Base-by-base conservation (phyloP, 108 stramenopile species). In the Discostella pseudostelligera region DNA sequence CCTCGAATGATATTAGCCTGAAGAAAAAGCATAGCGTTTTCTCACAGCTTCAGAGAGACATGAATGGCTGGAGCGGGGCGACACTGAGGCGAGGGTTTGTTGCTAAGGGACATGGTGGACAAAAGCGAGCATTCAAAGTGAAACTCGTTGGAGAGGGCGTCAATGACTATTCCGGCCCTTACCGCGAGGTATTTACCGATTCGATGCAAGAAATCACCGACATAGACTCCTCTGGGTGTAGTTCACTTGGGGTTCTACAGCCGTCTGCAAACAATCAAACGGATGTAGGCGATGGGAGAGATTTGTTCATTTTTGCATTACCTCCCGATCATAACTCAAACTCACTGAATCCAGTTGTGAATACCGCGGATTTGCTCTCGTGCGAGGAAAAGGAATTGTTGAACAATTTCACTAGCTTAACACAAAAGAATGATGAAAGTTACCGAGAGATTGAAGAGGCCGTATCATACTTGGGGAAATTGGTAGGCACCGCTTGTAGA, bases 151-250 rank as follows among this genome's bases (percentile, higher is more conserved):
- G 97, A 13, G 98, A 99, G 74, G 98, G 98, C 7, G 98, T 97
- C 22, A 96, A 99, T 73, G 98, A 99, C 74, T 97, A 99, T 67
- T 96, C 96, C 8, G 98, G 98, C 17, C 98, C 98, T 0, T 97
- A 97, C 59, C 84, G 98, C 25, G 97, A 96, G 63, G 80, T 94
- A 24, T 99, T 97, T 67, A 92, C 96, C 1, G 97, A 97, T 59
- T 90, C 96, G 0, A 73, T 95, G 9, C 67, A 73, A 14, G 98
- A 99, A 75, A 70, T 95, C 19, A 73, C 87, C 28, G 63, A 84
- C 28, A 14, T 85, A 36, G 80, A 62, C 45, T 14, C 32, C 13
- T 39, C 42, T 9, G 84, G 86, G n/a, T 45, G 53, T 12, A 88
- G 85, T 48, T 62, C 79, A 9, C 81, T 89, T 24, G 88, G 87